These are phyloP conservation scores for Brassica nigra DNA, from an alignment of 345 rosid genomes.

Conservation along the genomic window DNA sequence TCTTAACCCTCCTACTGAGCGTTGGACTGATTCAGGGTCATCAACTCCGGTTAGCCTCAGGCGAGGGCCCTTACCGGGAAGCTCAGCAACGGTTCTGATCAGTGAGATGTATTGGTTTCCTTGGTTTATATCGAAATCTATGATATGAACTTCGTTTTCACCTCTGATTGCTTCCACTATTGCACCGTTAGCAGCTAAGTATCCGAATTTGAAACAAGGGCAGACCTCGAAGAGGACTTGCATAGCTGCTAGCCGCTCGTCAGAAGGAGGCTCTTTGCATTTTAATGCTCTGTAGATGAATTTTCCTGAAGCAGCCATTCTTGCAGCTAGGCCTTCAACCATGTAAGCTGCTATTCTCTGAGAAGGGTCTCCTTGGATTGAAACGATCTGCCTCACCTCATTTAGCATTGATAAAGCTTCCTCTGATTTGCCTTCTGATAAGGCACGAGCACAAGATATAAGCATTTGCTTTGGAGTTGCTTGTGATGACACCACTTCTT, in stretches of 20 bases:
- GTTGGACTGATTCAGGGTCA: slow-evolving; percentile 96
- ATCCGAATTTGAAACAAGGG: slow-evolving; percentile 96
- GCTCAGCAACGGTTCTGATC: slow-evolving; percentile 67
- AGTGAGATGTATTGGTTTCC: slow-evolving; percentile 92
- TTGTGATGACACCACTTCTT: slow-evolving; percentile 67
- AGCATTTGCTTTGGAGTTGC: slow-evolving; percentile 69
- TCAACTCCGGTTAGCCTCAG: slow-evolving; percentile 89
- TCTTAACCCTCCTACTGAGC: slow-evolving; percentile 69
- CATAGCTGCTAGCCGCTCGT: slow-evolving; percentile 97
- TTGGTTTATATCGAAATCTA: slow-evolving; percentile 94
- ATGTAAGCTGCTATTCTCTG: slow-evolving; percentile 96
- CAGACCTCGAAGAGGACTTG: slow-evolving; percentile 95
- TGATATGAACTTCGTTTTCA: slow-evolving; percentile 74
- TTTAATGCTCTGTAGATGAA: slow-evolving; percentile 78
- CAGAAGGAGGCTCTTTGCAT: slow-evolving; percentile 98
- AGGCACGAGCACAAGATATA: slow-evolving; percentile 67
- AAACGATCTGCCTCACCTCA: slow-evolving; percentile 74
- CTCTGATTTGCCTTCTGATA: slow-evolving; percentile 66
- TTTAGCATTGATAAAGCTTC: slow-evolving; percentile 68
- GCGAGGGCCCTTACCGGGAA: slow-evolving; percentile 53
- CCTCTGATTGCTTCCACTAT: slow-evolving; percentile 74
- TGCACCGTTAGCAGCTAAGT: slow-evolving; percentile 87
- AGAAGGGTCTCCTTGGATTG: slow-evolving; percentile 93
- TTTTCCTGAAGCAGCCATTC: slow-evolving; percentile 89
- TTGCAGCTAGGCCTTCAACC: slow-evolving; percentile 99